These are phyloP conservation scores for Plasmodium gonderi DNA, from an alignment of 169 alveolate species.

Conservation along the genomic window DNA sequence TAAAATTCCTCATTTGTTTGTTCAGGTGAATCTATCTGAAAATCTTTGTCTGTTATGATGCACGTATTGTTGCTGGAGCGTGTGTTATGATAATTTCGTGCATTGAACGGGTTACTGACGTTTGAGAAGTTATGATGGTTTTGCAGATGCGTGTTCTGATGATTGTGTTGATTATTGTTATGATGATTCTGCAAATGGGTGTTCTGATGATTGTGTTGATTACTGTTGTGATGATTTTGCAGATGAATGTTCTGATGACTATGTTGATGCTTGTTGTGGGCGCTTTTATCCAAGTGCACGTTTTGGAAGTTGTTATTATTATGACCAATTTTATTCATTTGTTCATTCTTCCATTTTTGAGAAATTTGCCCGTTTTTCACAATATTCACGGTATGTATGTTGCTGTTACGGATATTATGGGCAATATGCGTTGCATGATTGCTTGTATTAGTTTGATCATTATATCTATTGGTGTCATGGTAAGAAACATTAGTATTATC, in stretches of 20 bases:
- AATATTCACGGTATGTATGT: not conserved
- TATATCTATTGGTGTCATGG: not conserved
- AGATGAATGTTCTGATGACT: not conserved
- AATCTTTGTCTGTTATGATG: slow-evolving; percentile 55
- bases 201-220: not conserved
- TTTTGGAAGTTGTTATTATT: not conserved
- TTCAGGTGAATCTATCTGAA: slow-evolving; percentile 63
- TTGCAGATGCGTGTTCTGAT: not conserved
- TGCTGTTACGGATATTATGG: not conserved
- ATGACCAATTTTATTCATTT: not conserved
- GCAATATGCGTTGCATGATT: not conserved
- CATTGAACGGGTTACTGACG: not conserved
- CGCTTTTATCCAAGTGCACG: not conserved
- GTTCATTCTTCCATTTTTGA: not conserved
- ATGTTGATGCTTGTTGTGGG: not conserved
- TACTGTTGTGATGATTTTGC: not conserved
- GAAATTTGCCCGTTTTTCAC: too few relatives aligned
- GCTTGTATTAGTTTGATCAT: not conserved
- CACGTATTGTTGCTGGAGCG: slow-evolving; percentile 16
- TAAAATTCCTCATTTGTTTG: slow-evolving; percentile 23
- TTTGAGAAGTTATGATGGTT: not conserved
- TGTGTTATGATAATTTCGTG: not conserved
- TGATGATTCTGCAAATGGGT: too few relatives aligned
- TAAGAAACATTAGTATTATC: not conserved
- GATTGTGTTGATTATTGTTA: not conserved